Conservation (phyloP, 1,139 yeast genomes). For the Meyerozyma carpophila region DNA sequence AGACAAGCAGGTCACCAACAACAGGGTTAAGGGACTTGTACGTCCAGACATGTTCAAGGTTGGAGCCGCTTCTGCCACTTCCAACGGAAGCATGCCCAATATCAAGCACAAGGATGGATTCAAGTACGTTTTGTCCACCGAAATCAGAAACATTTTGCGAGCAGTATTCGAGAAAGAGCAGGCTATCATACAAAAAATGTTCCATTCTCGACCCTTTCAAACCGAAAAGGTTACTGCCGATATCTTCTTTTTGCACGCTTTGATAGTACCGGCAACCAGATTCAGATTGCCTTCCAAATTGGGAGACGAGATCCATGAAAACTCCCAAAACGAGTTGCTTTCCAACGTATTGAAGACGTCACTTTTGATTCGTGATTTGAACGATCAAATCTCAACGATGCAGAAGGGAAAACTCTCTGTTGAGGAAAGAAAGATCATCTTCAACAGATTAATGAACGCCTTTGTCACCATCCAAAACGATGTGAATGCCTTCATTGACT, state of each 20-base stretch:
- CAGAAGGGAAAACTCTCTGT: slow-evolving; percentile 62
- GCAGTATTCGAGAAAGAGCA: slow-evolving; percentile 73
- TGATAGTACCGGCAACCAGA: slow-evolving; percentile 94
- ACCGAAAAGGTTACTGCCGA: slow-evolving; percentile 62
- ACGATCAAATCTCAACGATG: slow-evolving; percentile 61
- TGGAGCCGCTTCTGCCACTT: slow-evolving; percentile 10
- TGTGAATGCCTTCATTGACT: slow-evolving; percentile 89
- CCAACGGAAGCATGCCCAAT: slow-evolving; percentile 28
- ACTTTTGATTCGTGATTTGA: slow-evolving; percentile 78
- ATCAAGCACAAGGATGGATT: slow-evolving; percentile 63
- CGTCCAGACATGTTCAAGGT: slow-evolving; percentile 66
- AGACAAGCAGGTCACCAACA: slow-evolving; percentile 75
- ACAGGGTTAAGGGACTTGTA: slow-evolving; percentile 72
- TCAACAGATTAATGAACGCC: slow-evolving; percentile 89
- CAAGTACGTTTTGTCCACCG: slow-evolving; percentile 82
- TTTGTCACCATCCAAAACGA: slow-evolving; percentile 94
- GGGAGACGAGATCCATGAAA: slow-evolving; percentile 95
- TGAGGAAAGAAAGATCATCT: slow-evolving; percentile 69
- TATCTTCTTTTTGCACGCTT: slow-evolving; percentile 79
- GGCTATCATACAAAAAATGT: slow-evolving; percentile 51
- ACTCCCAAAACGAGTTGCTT: slow-evolving; percentile 84
- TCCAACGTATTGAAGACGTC: slow-evolving; percentile 77
- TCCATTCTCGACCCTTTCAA: slow-evolving; percentile 70
- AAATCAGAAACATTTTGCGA: slow-evolving; percentile 72
- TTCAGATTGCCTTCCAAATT: slow-evolving; percentile 95